Conservation (phyloP, 2,329 filamentous ascomycete species). For the Hymenoscyphus fraxineus region DNA sequence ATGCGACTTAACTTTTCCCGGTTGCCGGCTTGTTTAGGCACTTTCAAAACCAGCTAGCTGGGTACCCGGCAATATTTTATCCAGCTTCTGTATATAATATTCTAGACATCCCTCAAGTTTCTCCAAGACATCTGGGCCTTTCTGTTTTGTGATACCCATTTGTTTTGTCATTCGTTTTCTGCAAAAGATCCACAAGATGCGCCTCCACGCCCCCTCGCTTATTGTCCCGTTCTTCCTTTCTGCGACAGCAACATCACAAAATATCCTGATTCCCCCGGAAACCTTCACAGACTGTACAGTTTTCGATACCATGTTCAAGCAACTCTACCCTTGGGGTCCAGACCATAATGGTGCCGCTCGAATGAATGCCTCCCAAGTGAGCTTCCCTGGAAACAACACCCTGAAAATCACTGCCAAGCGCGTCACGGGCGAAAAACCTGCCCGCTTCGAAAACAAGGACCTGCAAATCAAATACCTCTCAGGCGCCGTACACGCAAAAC, state of each 20-base stretch:
- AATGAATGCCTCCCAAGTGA: slow-evolving; percentile 47
- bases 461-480: slow-evolving; percentile 48
- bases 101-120: not conserved
- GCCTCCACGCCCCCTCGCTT: not conserved
- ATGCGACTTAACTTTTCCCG: not conserved
- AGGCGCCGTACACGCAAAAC: slow-evolving; percentile 41
- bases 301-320: slow-evolving; percentile 44
- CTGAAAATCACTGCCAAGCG: slow-evolving; percentile 21
- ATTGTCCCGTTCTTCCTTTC: not conserved
- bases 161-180: not conserved
- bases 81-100: not conserved
- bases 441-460: slow-evolving; percentile 28
- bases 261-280: not conserved
- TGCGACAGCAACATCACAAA: not conserved
- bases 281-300: slow-evolving; percentile 22
- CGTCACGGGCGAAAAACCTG: slow-evolving; percentile 26
- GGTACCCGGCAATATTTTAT: not conserved
- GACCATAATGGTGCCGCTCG: slow-evolving; percentile 56
- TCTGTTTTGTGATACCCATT: not conserved
- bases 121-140: not conserved
- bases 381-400: slow-evolving; percentile 29
- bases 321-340: slow-evolving; percentile 55
- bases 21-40: not conserved
- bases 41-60: not conserved
- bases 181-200: not conserved